Percentiles rank a stretch among this genome's conserved stretches.
Conservation (phyloP, 352 stramenopile species). For the Phytophthora niederhauseri region DNA sequence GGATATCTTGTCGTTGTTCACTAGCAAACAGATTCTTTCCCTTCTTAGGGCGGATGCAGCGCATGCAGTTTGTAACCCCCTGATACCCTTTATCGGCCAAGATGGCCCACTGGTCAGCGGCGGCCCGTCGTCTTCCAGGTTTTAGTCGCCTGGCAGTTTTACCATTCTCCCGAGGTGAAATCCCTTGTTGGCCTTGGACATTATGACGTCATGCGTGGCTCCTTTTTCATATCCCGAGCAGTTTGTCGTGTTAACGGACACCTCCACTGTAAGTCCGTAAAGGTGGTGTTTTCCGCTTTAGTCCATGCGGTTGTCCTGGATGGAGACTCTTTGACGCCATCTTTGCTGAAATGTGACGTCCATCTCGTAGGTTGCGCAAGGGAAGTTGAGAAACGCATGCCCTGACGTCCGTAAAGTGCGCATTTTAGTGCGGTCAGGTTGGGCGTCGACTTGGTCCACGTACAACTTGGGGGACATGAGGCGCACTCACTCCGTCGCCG, state of each 20-base stretch:
- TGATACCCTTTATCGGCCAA: constrained; percentile 7
- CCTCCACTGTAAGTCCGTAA: constrained; percentile 8
- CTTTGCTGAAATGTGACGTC: constrained; percentile 10
- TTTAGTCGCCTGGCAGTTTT: background rate
- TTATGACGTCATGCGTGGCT: constrained; percentile 1
- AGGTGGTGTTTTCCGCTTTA: constrained; percentile 7
- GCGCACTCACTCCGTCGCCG: background rate
- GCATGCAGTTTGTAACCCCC: background rate
- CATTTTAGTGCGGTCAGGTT: background rate
- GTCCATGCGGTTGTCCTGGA: background rate
- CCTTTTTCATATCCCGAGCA: background rate
- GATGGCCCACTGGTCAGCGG: background rate
- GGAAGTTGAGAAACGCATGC: background rate
- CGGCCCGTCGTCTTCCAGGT: background rate
- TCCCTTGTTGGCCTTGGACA: background rate
- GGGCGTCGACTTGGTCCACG: background rate
- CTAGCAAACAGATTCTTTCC: background rate
- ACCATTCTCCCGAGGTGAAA: background rate
- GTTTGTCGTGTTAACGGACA: constrained; percentile 5
- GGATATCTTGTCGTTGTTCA: constrained; percentile 9
- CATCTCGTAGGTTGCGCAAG: constrained; percentile 6
- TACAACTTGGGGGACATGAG: background rate
- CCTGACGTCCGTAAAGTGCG: background rate
- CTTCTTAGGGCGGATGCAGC: constrained; percentile 7
- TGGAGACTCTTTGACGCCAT: background rate